Evolutionary conservation across 2,329 filamentous ascomycete genomes (phyloP), one percentile per base, ranked within the genome.

Genomic region (Arthrobotrys conoides): DNA sequence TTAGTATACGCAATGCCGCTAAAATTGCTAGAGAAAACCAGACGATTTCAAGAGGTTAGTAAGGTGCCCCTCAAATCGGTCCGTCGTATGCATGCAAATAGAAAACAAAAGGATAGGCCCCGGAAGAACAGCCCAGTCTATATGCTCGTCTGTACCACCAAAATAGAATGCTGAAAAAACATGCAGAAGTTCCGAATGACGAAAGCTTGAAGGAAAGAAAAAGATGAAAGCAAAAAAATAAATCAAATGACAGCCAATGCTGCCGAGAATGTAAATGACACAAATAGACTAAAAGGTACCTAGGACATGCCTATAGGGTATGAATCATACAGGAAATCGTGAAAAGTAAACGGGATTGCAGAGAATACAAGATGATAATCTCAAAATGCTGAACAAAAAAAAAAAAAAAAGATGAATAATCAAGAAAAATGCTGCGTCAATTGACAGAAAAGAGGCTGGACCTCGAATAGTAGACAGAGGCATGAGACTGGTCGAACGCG

Each of bases 1-100:
- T 68, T 20, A 69, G 57, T 70, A 71, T 71, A 77, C 61, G 73
- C 73, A 63, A 71, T 77, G 51, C 59, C 73, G 73, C 73, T 77
- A 71, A 77, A 71, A 46, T 65, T 64, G 61, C 51, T 38, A 41
- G 66, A 51, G 59, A 77, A 71, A 77, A 67, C 63, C 61, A 48
- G 46, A 67, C 66, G 67, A 55, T 64, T 63, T 51, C n/a, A 20
- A 71, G 41, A 68, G 33, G 44, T 18, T 44, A 71, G 66, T 41
- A 76, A 70, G 55, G 30, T 65, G 46, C 16, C 24, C 18, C 44
- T 14, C 33, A 22, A 76, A 46, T 65, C 46, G 9, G 24, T 68
- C 51, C 51, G 48, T 71, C 44, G 27, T 24, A 71, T 68, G 67
- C 61, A 67, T 77, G 73, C 61, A 53, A 63, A 71, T 67, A 69